These are phyloP conservation scores for Posidonia oceanica DNA, from an alignment of 116 monocot species.

Conservation along the genomic window DNA sequence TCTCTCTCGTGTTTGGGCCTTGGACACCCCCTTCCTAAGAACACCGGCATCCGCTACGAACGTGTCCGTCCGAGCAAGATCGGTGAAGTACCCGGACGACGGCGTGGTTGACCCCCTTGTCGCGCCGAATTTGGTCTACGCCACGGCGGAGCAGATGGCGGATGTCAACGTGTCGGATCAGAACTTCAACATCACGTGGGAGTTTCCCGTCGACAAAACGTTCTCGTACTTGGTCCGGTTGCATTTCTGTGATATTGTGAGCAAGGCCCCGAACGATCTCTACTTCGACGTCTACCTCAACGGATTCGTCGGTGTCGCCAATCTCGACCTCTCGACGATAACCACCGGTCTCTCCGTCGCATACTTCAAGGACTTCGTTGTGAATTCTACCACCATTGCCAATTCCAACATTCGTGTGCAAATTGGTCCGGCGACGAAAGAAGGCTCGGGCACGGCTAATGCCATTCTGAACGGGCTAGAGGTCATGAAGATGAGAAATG, in stretches of 20 bases:
- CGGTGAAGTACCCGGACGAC: conserved; percentile 52
- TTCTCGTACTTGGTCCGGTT: conserved; percentile 61
- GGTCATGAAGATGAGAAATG: conserved; percentile 85
- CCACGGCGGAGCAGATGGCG: conserved; percentile 57
- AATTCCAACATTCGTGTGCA: conserved; percentile 32
- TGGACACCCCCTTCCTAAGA: conserved; percentile 33
- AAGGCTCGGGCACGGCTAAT: conserved; percentile 22
- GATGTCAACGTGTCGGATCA: conserved; percentile 27
- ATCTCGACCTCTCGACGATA: conserved; percentile 66
- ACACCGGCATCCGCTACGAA: conserved; percentile 15
- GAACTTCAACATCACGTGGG: conserved; percentile 82
- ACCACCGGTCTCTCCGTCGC: conserved; percentile 41
- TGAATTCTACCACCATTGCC: conserved; percentile 31
- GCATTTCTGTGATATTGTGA: conserved; percentile 93
- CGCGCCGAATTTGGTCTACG: conserved; percentile 56
- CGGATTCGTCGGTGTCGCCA: conserved; percentile 27
- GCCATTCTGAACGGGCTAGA: conserved; percentile 88
- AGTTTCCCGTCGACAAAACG: conserved; percentile 24
- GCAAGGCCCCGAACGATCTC: conserved; percentile 53
- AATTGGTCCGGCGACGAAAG: conserved; percentile 36
- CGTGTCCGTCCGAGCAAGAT: conserved; percentile 15
- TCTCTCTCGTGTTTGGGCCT: conserved; percentile 44
- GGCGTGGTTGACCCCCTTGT: conserved; percentile 30
- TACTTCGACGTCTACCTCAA: conserved; percentile 89
- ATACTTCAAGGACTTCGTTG: conserved; percentile 67